A percentile compares a stretch with the other conserved stretches of the same genome.
phyloP scores from a whole-genome alignment of 768 basidiomycete genomes.

The Favolaschia claudopus region DNA sequence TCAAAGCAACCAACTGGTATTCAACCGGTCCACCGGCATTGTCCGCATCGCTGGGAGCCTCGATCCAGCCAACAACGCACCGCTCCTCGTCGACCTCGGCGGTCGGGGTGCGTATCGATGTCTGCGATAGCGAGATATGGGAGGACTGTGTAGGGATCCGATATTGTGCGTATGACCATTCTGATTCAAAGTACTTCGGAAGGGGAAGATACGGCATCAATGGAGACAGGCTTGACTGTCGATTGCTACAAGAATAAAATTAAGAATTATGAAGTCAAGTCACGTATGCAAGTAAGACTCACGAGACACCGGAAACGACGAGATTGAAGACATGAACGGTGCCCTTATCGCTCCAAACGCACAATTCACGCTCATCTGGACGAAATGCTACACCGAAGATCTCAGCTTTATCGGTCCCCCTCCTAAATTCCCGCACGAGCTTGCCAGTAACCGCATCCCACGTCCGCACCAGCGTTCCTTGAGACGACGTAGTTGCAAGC shows the following conservation, averaged over 20 bases:
- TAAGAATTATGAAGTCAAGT: not conserved
- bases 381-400: slow-evolving; percentile 92
- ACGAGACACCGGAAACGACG: slow-evolving; percentile 69
- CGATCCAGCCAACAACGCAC: slow-evolving; percentile 88
- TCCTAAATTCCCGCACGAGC: slow-evolving; percentile 78
- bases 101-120: slow-evolving; percentile 62
- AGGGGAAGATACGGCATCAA: slow-evolving; percentile 82
- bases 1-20: slow-evolving; percentile 84
- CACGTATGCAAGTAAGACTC: slow-evolving; percentile 41
- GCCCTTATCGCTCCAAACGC: slow-evolving; percentile 95
- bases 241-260: slow-evolving; percentile 72
- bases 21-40: slow-evolving; percentile 46
- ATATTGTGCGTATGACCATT: slow-evolving; percentile 96
- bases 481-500: slow-evolving; percentile 83
- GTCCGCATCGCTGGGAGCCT: slow-evolving; percentile 51
- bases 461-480: slow-evolving; percentile 86
- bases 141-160: slow-evolving; percentile 86
- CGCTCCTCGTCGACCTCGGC: slow-evolving; percentile 82
- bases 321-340: slow-evolving; percentile 91
- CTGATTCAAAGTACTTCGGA: slow-evolving; percentile 92
- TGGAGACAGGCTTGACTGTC: slow-evolving; percentile 83
- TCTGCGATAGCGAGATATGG: slow-evolving; percentile 79
- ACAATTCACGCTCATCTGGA: slow-evolving; percentile 84
- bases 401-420: slow-evolving; percentile 89
- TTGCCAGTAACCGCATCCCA: slow-evolving; percentile 83